phyloP scores from a whole-genome alignment of 169 alveolate genomes.

The Babesia bigemina region DNA sequence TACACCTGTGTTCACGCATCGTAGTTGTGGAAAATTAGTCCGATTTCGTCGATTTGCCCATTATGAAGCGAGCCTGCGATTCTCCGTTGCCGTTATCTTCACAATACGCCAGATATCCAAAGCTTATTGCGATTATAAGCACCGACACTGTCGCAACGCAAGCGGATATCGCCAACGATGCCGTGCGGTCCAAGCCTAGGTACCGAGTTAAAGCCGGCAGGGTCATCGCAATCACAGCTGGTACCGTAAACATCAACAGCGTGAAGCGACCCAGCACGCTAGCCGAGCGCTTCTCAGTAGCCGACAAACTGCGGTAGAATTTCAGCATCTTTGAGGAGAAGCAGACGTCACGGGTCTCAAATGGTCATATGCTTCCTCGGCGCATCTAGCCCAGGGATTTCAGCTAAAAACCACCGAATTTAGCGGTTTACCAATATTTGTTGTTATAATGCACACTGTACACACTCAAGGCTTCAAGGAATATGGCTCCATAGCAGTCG shows the following conservation, averaged over 20 bases:
- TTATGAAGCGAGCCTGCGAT: slow-evolving; percentile 39
- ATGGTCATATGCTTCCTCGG: not conserved
- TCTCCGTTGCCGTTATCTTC: slow-evolving; percentile 47
- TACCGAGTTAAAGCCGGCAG: slow-evolving; percentile 36
- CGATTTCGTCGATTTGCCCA: slow-evolving; percentile 36
- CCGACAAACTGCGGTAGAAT: slow-evolving; percentile 22
- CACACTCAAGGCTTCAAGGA: no score
- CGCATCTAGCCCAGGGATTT: not conserved
- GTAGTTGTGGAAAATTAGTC: slow-evolving; percentile 1
- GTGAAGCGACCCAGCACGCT: slow-evolving; percentile 54
- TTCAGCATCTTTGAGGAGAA: slow-evolving; percentile 11
- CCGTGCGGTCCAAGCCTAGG: slow-evolving; percentile 25
- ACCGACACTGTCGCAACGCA: slow-evolving; percentile 39
- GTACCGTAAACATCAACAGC: slow-evolving; percentile 51
- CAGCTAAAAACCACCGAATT: not conserved
- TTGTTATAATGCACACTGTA: no score
- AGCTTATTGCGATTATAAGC: slow-evolving; percentile 45
- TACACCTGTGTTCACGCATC: no score
- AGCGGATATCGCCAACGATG: slow-evolving; percentile 39
- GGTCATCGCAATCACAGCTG: slow-evolving; percentile 35
- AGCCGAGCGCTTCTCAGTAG: slow-evolving; percentile 38
- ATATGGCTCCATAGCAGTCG: no score
- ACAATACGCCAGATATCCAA: slow-evolving; percentile 56
- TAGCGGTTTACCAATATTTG: not conserved
- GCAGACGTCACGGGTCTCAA: not conserved